phyloP scores from a whole-genome alignment of 352 stramenopile genomes.

The Lagenidium sp. region DNA sequence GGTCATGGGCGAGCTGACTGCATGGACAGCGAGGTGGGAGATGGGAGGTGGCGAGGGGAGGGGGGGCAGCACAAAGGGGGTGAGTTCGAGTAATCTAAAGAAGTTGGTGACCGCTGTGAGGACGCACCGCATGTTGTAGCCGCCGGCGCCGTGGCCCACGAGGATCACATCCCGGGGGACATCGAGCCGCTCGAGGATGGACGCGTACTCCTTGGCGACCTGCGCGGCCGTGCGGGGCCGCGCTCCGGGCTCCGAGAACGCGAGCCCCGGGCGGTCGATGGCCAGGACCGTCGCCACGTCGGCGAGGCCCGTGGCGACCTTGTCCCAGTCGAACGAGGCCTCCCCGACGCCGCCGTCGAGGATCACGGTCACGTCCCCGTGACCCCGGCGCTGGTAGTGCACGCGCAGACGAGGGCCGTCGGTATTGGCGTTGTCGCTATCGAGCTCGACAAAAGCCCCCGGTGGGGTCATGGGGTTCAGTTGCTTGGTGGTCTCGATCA shows the following conservation, averaged over 20 bases:
- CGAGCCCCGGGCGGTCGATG: constrained; percentile 67
- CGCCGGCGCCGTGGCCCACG: constrained; percentile 59
- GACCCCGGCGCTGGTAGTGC: constrained; percentile 39
- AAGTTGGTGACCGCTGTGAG: background rate
- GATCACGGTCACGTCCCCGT: constrained; percentile 47
- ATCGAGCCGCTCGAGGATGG: constrained; percentile 47
- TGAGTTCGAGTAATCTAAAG: no score
- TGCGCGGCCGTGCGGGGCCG: constrained; percentile 40
- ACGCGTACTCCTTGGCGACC: constrained; percentile 54
- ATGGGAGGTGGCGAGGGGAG: no score
- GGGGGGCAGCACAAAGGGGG: no score
- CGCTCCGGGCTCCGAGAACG: constrained; percentile 41
- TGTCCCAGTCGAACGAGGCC: constrained; percentile 81
- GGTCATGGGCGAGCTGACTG: constrained; percentile 33
- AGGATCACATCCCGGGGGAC: constrained; percentile 51
- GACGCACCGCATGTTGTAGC: constrained; percentile 69
- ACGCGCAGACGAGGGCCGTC: constrained; percentile 30
- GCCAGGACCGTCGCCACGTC: constrained; percentile 46
- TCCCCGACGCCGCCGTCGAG: constrained; percentile 73
- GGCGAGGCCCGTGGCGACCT: constrained; percentile 38
- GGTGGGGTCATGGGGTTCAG: constrained; percentile 42
- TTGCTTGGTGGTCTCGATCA: constrained; percentile 59
- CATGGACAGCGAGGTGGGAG: no score
- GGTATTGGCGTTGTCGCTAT: constrained; percentile 3
- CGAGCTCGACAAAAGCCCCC: constrained; percentile 38